These are phyloP conservation scores for Arabidopsis suecica DNA, from an alignment of 345 rosid species.

Conservation along the genomic window DNA sequence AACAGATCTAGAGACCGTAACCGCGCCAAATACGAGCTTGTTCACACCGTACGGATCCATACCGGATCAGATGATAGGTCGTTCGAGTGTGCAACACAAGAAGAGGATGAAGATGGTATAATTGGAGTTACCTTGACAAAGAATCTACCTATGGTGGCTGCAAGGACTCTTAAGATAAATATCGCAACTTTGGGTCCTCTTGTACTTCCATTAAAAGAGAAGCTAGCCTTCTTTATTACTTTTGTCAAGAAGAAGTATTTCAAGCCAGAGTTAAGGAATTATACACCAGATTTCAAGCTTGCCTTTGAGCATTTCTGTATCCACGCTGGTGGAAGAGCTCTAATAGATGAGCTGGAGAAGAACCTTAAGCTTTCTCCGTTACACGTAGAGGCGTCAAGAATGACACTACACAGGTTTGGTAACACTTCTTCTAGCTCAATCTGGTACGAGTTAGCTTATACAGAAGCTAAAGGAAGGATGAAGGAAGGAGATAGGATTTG, in stretches of 20 bases:
- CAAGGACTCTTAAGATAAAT: constrained; percentile 65
- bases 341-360: constrained; percentile 69
- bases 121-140: constrained; percentile 66
- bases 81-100: constrained; percentile 59
- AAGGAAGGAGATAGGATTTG: constrained; percentile 67
- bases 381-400: constrained; percentile 78
- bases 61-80: constrained; percentile 63
- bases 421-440: constrained; percentile 73
- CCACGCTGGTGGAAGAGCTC: constrained; percentile 72
- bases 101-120: constrained; percentile 57
- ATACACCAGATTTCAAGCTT: constrained; percentile 67
- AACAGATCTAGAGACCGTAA: constrained; percentile 50
- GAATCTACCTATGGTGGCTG: constrained; percentile 67
- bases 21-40: constrained; percentile 60
- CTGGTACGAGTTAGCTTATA: constrained; percentile 75
- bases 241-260: constrained; percentile 55
- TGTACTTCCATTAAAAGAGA: constrained; percentile 70
- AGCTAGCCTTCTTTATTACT: constrained; percentile 54
- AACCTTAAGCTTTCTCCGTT: constrained; percentile 56
- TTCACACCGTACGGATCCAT: constrained; percentile 64
- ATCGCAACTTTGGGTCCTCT: constrained; percentile 67
- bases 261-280: constrained; percentile 51
- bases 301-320: constrained; percentile 85
- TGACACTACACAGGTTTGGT: constrained; percentile 80
- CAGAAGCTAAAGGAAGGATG: constrained; percentile 71